Evolutionary conservation across 2,329 filamentous ascomycete genomes (phyloP).

Genomic region (Aspergillus pseudoterreus): DNA sequence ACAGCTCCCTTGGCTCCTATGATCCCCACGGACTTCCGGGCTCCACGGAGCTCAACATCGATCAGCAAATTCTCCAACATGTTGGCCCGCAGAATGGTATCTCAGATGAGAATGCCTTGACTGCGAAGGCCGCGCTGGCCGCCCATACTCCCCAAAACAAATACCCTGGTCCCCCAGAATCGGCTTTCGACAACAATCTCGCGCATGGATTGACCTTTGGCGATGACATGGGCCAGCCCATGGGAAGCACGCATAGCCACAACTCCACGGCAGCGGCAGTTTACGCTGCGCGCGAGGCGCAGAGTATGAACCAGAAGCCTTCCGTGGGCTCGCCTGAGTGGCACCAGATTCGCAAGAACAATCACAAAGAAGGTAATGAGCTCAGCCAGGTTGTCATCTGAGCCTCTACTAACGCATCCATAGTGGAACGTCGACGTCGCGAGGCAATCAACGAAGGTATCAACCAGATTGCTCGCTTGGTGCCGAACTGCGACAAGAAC

Average conservation of each 20-base stretch:
- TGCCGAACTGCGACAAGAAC: conserved; percentile 97
- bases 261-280: conserved; percentile 59
- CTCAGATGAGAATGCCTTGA: conserved; percentile 44
- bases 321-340: conserved; percentile 95
- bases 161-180: conserved; percentile 42
- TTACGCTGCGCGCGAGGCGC: conserved; percentile 51
- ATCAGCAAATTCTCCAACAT: conserved; percentile 47
- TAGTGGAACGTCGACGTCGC: conserved; percentile 91
- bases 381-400: conserved; percentile 1
- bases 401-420: conserved; percentile 19
- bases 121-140: conserved; percentile 46
- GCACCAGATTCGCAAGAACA: conserved; percentile 96
- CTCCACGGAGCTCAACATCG: conserved; percentile 39
- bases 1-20: conserved; percentile 32
- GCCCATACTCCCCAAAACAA: conserved; percentile 43
- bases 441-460: conserved; percentile 99
- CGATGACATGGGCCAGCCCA: conserved; percentile 40
- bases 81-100: conserved; percentile 53
- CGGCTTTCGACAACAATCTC: conserved; percentile 36
- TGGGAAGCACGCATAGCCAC: conserved; percentile 35
- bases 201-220: conserved; percentile 34
- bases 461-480: conserved; percentile 95
- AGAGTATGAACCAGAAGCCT: conserved; percentile 64
- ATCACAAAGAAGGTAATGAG: conserved; percentile 89
- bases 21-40: conserved; percentile 36